Evolutionary conservation across 306 rosid species (phyloP), one percentile per base, ranked within the genome.

Genomic region (Castanea crenata): DNA sequence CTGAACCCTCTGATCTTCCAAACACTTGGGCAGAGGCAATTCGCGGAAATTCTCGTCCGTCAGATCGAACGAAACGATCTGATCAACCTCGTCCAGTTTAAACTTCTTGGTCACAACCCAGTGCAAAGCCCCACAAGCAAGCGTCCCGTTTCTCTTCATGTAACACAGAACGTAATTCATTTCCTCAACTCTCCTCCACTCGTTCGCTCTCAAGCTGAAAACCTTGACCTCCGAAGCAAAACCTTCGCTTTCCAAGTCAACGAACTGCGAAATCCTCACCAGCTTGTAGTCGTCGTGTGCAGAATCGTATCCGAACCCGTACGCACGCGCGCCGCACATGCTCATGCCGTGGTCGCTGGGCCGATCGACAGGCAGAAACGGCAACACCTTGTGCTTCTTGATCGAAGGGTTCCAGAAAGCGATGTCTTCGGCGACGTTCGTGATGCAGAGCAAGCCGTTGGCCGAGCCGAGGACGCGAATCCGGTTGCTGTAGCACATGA

Each of bases 401-500:
- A 77, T 80, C 19, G 82, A 84, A 0, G 96, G 98, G 79, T 92
- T 94, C 98, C 98, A 94, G 12, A 92, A 14, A 8, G 94, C 96
- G 78, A 94, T 79, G 54, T 94, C 98, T 4, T 90, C 96, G 1
- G 94, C 98, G 10, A 94, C 87, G 59, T 94, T 94, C 29, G 84
- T 84, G 77, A 94, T 86, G 20, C 96, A 94, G 65, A 94, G 81
- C 15, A 94, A 75, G 41, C 97, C 98, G 62, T 90, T 78, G 77
- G 89, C 86, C 35, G 89, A 84, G 0, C 98, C 98, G 52, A 90
- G 74, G 1, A 94, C 82, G 44, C 64, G 49, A 62, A 93, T 88
- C n/a, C 83, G 90, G 62, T 87, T 87, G 83, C 91, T 84, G 88
- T 93, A 93, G 11, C 96, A 92, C 97, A 93, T 93, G 41, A 93